phyloP scores from a whole-genome alignment of 768 basidiomycete species.

The Psilocybe azurescens region DNA sequence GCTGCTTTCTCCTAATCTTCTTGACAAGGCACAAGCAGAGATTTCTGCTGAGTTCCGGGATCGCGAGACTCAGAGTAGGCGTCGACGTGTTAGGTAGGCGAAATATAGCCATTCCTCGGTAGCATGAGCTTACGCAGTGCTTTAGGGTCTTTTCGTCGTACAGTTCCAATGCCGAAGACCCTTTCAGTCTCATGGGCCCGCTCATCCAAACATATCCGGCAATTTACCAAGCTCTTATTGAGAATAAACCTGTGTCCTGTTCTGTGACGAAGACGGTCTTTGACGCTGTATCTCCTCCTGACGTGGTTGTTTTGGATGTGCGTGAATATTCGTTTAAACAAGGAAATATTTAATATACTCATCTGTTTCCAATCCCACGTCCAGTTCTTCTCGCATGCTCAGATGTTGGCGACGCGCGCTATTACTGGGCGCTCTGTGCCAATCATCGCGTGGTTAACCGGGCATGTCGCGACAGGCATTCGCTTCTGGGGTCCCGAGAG shows the following conservation, averaged over 20 bases:
- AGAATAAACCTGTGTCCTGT: slow-evolving; percentile 15
- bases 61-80: neutral
- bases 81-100: neutral
- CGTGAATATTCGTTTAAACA: neutral
- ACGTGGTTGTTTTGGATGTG: slow-evolving; percentile 15
- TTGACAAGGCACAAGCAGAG: slow-evolving; percentile 14
- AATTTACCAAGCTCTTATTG: slow-evolving; percentile 11
- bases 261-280: slow-evolving; percentile 10
- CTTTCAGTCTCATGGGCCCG: neutral
- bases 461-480: neutral
- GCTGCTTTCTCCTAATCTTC: slow-evolving; percentile 4
- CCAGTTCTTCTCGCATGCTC: neutral
- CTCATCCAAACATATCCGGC: neutral
- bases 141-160: neutral
- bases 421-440: slow-evolving; percentile 1
- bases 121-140: neutral
- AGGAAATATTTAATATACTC: neutral
- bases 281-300: slow-evolving; percentile 12
- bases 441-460: neutral
- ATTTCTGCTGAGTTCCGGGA: slow-evolving; percentile 6
- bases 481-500: neutral
- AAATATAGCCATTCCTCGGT: too few species aligned
- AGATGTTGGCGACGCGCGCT: neutral
- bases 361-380: too few species aligned
- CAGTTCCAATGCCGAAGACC: neutral